Conservation (phyloP, 2,329 filamentous ascomycete genomes). For the Corinectria fuckeliana region DNA sequence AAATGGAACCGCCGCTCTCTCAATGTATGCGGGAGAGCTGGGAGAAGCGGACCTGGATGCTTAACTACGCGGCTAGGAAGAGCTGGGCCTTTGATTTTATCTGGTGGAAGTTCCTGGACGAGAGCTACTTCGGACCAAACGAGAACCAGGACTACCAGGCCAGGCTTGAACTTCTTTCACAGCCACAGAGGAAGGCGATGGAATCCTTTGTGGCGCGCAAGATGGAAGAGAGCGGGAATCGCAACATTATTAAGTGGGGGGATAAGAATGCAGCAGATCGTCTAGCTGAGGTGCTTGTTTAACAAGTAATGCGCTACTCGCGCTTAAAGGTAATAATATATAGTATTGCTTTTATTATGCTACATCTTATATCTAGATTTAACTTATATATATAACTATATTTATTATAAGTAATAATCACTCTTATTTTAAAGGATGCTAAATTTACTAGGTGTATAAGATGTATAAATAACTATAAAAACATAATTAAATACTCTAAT, state of each 20-base stretch:
- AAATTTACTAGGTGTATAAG: too few species aligned
- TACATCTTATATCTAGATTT: too few species aligned
- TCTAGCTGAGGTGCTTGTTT: constrained; percentile 3
- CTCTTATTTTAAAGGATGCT: too few species aligned
- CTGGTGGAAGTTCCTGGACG: constrained; percentile 47
- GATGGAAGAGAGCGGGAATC: constrained; percentile 15
- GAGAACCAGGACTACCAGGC: constrained; percentile 24
- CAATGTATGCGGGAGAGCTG: constrained; percentile 45
- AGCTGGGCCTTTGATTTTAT: constrained; percentile 48
- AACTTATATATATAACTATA: too few species aligned
- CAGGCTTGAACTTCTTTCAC: constrained; percentile 32
- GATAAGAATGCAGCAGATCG: background rate
- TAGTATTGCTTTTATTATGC: too few species aligned
- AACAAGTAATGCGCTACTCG: background rate
- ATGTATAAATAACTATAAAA: too few species aligned
- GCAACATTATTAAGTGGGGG: background rate
- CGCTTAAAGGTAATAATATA: too few species aligned
- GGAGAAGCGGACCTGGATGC: constrained; percentile 42
- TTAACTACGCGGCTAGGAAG: constrained; percentile 46
- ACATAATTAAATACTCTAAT: too few species aligned
- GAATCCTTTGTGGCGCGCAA: constrained; percentile 33
- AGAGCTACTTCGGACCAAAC: constrained; percentile 18
- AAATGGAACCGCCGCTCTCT: constrained; percentile 30
- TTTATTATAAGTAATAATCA: too few species aligned
- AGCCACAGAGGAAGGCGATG: constrained; percentile 31